phyloP scores from a whole-genome alignment of 805 yeast species.

The Citeromyces matritensis region DNA sequence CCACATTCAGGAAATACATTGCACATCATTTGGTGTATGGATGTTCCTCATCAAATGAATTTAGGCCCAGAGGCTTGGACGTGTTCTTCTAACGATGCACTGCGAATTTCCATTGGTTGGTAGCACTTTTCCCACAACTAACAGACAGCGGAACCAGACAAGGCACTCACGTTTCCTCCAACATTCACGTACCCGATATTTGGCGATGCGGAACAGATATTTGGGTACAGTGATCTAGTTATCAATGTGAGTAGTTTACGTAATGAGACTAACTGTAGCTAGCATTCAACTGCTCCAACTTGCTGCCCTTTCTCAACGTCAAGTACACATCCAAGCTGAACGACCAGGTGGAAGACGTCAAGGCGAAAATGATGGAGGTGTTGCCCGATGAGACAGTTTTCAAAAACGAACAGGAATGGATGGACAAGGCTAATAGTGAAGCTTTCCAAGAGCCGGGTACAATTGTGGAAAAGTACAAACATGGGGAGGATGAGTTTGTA shows the following conservation, averaged over 20 bases:
- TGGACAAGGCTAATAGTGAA: slow-evolving; percentile 34
- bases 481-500: slow-evolving; percentile 22
- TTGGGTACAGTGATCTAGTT: slow-evolving; percentile 62
- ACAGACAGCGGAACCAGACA: slow-evolving; percentile 33
- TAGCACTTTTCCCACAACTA: neutral
- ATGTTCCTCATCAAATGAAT: no score
- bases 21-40: no score
- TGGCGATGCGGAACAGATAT: slow-evolving; percentile 82
- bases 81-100: slow-evolving; percentile 50
- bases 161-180: slow-evolving; percentile 58
- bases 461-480: slow-evolving; percentile 15
- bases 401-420: slow-evolving; percentile 60
- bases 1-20: no score
- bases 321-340: slow-evolving; percentile 36
- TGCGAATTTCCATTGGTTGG: slow-evolving; percentile 31
- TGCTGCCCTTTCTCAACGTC: slow-evolving; percentile 57
- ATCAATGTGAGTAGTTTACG: slow-evolving; percentile 26
- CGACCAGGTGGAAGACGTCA: slow-evolving; percentile 46
- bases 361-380: slow-evolving; percentile 32
- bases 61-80: slow-evolving; percentile 61
- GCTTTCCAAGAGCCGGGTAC: slow-evolving; percentile 15
- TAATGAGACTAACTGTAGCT: slow-evolving; percentile 6
- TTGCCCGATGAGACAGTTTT: slow-evolving; percentile 45
- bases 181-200: slow-evolving; percentile 82
- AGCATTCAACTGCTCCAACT: slow-evolving; percentile 63